These are phyloP conservation scores for Elongisporangium anandrum DNA, from an alignment of 352 stramenopile genomes.

Conservation along the genomic window DNA sequence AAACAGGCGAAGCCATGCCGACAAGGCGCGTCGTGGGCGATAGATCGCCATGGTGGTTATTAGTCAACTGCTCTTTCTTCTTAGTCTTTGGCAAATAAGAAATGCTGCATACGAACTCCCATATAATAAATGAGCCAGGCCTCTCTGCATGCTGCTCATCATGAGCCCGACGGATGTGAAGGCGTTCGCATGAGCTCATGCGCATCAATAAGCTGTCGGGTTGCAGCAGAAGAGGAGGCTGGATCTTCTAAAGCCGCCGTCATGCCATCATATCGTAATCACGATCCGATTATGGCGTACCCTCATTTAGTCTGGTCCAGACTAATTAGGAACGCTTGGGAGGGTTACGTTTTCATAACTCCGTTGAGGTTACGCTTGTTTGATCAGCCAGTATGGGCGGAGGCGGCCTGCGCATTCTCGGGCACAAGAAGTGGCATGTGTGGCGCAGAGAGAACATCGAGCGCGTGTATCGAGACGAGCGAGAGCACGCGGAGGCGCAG, in stretches of 20 bases:
- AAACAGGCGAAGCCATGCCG: neutral
- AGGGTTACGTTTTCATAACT: neutral
- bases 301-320: neutral
- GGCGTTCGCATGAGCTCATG: neutral
- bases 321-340: neutral
- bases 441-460: conserved; percentile 84
- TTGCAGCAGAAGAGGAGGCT: too few species aligned
- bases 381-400: conserved; percentile 36
- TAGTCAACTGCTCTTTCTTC: neutral
- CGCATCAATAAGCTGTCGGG: too few species aligned
- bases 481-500: conserved; percentile 30
- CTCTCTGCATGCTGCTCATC: neutral
- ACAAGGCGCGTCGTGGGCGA: too few species aligned
- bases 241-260: too few species aligned
- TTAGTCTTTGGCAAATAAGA: neutral
- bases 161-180: neutral
- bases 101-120: neutral
- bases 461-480: conserved; percentile 66
- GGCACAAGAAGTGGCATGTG: conserved; percentile 85
- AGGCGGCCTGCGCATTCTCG: conserved; percentile 57
- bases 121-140: neutral
- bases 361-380: neutral
- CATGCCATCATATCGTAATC: too few species aligned
- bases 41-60: too few species aligned
- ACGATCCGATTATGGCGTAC: too few species aligned